phyloP scores from a whole-genome alignment of 371 early-diverging fungal genomes.

The Lichtheimia ornata region DNA sequence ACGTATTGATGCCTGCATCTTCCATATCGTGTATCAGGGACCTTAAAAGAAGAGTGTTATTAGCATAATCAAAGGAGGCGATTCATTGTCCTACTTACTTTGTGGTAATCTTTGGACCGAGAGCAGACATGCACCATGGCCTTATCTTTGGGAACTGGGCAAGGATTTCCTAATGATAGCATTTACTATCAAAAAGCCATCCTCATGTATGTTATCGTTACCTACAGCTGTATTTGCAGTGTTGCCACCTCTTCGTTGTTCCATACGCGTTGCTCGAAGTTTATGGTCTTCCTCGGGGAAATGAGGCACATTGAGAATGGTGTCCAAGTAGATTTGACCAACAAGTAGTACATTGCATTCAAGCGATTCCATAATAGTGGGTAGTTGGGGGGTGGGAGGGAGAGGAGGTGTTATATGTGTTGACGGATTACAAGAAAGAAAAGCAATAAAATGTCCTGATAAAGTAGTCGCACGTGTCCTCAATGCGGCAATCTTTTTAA shows the following conservation, averaged over 20 bases:
- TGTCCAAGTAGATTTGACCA: conserved; percentile 55
- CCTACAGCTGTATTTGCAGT: conserved; percentile 55
- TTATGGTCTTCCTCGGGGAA: conserved; percentile 68
- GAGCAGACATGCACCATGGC: conserved; percentile 52
- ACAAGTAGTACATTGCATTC: conserved; percentile 32
- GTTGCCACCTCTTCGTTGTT: conserved; percentile 70
- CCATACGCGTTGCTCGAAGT: conserved; percentile 49
- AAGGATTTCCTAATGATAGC: conserved; percentile 32
- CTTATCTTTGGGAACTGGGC: conserved; percentile 44
- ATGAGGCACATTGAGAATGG: conserved; percentile 46
- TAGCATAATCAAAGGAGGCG: neutral
- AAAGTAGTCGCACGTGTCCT: conserved; percentile 1
- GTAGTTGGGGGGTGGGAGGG: neutral
- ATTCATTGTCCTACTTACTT: conserved; percentile 25
- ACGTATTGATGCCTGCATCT: conserved; percentile 37
- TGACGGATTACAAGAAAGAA: too few relatives aligned
- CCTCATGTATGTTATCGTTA: neutral
- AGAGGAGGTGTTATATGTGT: too few relatives aligned
- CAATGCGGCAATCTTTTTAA: conserved; percentile 1
- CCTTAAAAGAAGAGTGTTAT: conserved; percentile 13
- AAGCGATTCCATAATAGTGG: neutral
- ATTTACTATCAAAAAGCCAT: neutral
- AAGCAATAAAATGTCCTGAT: too few relatives aligned
- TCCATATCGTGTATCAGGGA: conserved; percentile 30
- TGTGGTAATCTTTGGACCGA: conserved; percentile 46